These are phyloP conservation scores for Extremus antarcticus DNA, from an alignment of 495 filamentous ascomycete species.

Conservation along the genomic window DNA sequence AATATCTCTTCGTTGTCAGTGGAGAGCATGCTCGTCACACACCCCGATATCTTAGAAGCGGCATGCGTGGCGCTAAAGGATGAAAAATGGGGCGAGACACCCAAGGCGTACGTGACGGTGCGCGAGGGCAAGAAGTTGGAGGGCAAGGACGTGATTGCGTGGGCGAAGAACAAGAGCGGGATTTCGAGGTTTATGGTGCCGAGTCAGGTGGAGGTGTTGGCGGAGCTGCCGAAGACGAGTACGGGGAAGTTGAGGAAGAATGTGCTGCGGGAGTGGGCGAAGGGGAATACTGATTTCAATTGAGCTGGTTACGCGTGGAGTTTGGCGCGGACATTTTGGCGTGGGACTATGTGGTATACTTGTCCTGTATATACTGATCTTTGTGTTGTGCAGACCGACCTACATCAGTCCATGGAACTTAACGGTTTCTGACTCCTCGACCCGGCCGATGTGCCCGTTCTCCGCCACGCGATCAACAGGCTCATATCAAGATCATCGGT, in stretches of 20 bases:
- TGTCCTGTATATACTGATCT: too few relatives aligned
- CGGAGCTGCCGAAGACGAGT: constrained; percentile 87
- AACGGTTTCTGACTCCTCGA: too few relatives aligned
- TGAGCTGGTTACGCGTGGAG: too few relatives aligned
- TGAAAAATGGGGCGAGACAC: constrained; percentile 86
- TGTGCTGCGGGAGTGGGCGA: constrained; percentile 77
- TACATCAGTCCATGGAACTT: too few relatives aligned
- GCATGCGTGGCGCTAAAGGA: constrained; percentile 85
- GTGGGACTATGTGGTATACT: too few relatives aligned
- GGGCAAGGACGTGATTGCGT: constrained; percentile 66
- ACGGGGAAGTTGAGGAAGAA: constrained; percentile 98
- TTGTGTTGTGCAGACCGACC: too few relatives aligned
- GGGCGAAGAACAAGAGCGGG: constrained; percentile 65
- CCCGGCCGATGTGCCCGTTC: too few relatives aligned
- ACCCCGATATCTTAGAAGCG: constrained; percentile 81
- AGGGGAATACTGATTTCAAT: constrained; percentile 29
- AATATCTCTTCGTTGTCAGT: constrained; percentile 93
- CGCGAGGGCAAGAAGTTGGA: constrained; percentile 48
- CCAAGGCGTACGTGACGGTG: constrained; percentile 85
- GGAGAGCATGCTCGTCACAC: constrained; percentile 81
- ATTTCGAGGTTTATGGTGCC: constrained; percentile 97
- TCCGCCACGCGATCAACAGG: too few relatives aligned
- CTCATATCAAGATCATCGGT: too few relatives aligned
- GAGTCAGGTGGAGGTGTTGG: constrained; percentile 77
- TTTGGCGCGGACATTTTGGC: too few relatives aligned